A percentile compares a stretch with the other conserved stretches of the same genome.
Evolutionary conservation across 2,329 filamentous ascomycete genomes (phyloP).

Genomic region (Cladosporium sp.): DNA sequence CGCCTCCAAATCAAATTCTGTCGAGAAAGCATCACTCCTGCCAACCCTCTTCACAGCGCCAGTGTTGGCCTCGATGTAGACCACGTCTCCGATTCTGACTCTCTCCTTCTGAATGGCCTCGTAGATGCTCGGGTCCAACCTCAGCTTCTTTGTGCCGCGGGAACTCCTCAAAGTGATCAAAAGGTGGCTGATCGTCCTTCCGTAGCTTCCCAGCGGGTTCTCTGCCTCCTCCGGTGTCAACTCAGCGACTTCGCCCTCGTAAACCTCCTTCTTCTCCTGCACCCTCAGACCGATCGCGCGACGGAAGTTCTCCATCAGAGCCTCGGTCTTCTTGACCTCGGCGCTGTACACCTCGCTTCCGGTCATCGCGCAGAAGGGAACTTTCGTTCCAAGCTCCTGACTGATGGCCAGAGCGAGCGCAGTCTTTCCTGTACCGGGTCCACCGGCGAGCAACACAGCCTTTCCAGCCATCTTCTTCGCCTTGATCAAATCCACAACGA

Average conservation of each 20-base stretch:
- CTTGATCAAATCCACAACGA: slow-evolving; percentile 92
- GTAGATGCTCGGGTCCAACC: slow-evolving; percentile 95
- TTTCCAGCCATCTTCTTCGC: slow-evolving; percentile 97
- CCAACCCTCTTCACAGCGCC: slow-evolving; percentile 96
- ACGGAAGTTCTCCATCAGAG: slow-evolving; percentile 98
- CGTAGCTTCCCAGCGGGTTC: slow-evolving; percentile 93
- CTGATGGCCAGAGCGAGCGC: slow-evolving; percentile 91
- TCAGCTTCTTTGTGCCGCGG: slow-evolving; percentile 94
- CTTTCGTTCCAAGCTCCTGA: slow-evolving; percentile 95
- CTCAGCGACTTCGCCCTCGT: slow-evolving; percentile 97
- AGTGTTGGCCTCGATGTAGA: slow-evolving; percentile 99
- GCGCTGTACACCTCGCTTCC: slow-evolving; percentile 97
- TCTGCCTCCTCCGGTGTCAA: slow-evolving; percentile 96
- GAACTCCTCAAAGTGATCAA: slow-evolving; percentile 92
- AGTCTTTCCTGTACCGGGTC: slow-evolving; percentile 94
- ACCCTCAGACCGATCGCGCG: slow-evolving; percentile 94
- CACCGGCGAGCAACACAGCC: slow-evolving; percentile 86
- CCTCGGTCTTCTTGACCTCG: slow-evolving; percentile 98
- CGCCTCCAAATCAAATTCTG: slow-evolving; percentile 96
- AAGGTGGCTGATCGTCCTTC: slow-evolving; percentile 93
- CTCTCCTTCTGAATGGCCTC: slow-evolving; percentile 98
- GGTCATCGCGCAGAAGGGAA: slow-evolving; percentile 96
- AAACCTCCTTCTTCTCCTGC: slow-evolving; percentile 97
- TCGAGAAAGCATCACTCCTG: slow-evolving; percentile 91
- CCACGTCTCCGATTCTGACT: slow-evolving; percentile 91